A percentile compares a stretch with the other conserved stretches of the same genome.
These are phyloP conservation scores for Boletus subparvulus DNA, from an alignment of 768 basidiomycete genomes.

Conservation along the genomic window DNA sequence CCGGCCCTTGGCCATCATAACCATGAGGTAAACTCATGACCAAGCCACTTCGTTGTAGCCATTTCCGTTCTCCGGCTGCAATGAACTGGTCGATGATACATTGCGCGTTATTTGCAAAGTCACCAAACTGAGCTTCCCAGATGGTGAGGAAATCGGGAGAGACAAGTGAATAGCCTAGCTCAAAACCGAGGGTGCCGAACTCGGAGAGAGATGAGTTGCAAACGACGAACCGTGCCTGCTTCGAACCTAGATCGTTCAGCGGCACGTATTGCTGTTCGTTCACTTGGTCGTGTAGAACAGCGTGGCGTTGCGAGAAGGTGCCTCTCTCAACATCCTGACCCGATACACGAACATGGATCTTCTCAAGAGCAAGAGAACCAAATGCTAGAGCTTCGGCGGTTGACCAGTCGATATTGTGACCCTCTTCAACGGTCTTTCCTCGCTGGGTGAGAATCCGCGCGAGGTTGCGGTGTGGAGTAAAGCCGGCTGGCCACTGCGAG, in stretches of 20 bases:
- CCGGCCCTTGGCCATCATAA: slow-evolving; percentile 97
- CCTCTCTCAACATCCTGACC: slow-evolving; percentile 99
- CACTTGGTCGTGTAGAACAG: slow-evolving; percentile 92
- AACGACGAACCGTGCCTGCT: slow-evolving; percentile 90
- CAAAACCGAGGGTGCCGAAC: slow-evolving; percentile 92
- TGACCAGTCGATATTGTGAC: slow-evolving; percentile 93
- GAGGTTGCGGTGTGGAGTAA: slow-evolving; percentile 89
- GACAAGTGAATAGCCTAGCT: slow-evolving; percentile 97
- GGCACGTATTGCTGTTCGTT: slow-evolving; percentile 91
- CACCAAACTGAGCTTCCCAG: slow-evolving; percentile 99
- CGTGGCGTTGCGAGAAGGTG: slow-evolving; percentile 98
- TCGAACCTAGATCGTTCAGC: slow-evolving; percentile 81
- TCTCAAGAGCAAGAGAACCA: slow-evolving; percentile 89
- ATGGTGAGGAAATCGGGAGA: slow-evolving; percentile 90
- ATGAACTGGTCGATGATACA: slow-evolving; percentile 99
- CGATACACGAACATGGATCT: slow-evolving; percentile 90
- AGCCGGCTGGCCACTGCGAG: slow-evolving; percentile 80
- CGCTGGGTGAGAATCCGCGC: slow-evolving; percentile 86
- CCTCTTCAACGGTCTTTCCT: slow-evolving; percentile 90
- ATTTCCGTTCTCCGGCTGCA: slow-evolving; percentile 95
- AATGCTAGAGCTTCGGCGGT: slow-evolving; percentile 98
- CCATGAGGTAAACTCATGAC: slow-evolving; percentile 92
- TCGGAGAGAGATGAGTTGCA: slow-evolving; percentile 98
- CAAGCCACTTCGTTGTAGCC: slow-evolving; percentile 91
- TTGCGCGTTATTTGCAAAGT: slow-evolving; percentile 97